A percentile compares a stretch with the other conserved stretches of the same genome.
Evolutionary conservation across 257 asterid genomes (phyloP).

Genomic region (Solanum piurae): DNA sequence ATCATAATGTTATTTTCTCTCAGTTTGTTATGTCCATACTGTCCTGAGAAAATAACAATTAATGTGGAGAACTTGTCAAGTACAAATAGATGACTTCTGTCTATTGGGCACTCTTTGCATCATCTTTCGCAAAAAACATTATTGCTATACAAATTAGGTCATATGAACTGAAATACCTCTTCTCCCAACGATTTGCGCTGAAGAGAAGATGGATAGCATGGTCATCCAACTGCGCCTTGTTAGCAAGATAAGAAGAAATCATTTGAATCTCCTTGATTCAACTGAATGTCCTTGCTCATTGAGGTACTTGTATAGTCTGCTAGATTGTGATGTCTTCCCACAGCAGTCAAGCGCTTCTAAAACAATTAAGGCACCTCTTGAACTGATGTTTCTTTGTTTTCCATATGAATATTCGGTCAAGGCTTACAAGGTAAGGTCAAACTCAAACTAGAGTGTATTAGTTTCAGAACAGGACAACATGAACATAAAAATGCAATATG

Average conservation of each 20-base stretch:
- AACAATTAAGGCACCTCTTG: conserved; percentile 84
- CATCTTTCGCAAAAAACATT: not conserved
- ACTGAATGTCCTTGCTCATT: conserved; percentile 57
- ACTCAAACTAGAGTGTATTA: not conserved
- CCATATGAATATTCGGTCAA: conserved; percentile 54
- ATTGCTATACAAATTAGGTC: not conserved
- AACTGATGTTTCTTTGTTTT: conserved; percentile 22
- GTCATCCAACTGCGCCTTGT: conserved; percentile 69
- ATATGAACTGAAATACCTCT: conserved; percentile 35
- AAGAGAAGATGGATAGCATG: conserved; percentile 83
- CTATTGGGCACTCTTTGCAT: not conserved
- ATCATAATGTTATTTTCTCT: not conserved
- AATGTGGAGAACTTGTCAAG: not conserved
- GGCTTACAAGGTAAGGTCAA: conserved; percentile 28
- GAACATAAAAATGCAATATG: not conserved
- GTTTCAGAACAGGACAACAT: not conserved
- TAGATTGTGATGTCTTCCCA: conserved; percentile 83
- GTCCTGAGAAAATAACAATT: not conserved
- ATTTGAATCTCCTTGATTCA: conserved; percentile 83
- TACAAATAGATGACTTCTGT: not conserved
- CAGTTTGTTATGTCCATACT: not conserved
- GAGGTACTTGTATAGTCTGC: conserved; percentile 45
- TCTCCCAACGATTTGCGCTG: conserved; percentile 92
- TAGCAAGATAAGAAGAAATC: conserved; percentile 83
- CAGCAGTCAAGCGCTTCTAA: conserved; percentile 85